These are phyloP conservation scores for Herpetomonas samuelpessoai DNA, from an alignment of 208 protist species.

Conservation along the genomic window DNA sequence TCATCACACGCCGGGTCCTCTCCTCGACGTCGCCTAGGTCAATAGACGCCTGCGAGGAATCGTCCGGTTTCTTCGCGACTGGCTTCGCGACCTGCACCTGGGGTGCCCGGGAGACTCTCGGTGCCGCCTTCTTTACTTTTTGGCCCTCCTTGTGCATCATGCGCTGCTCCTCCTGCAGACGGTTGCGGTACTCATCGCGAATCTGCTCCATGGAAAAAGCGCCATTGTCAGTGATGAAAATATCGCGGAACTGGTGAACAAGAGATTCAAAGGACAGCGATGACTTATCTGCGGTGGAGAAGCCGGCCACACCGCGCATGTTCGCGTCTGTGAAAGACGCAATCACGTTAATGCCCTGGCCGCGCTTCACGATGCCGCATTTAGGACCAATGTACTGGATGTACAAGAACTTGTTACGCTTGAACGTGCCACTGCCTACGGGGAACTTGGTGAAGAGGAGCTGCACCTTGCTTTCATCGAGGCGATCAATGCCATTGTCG, in stretches of 20 bases:
- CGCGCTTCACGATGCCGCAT: conserved; percentile 75
- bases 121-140: conserved; percentile 14
- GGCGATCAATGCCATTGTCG: conserved; percentile 50
- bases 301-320: conserved; percentile 52
- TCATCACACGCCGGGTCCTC: conserved; percentile 37
- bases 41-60: conserved; percentile 6
- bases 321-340: conserved; percentile 42
- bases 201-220: conserved; percentile 76
- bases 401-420: conserved; percentile 85
- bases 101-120: conserved; percentile 3
- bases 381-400: conserved; percentile 72
- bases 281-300: conserved; percentile 63
- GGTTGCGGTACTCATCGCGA: conserved; percentile 60
- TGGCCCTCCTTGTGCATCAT: conserved; percentile 50
- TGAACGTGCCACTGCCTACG: conserved; percentile 81
- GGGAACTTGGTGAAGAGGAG: conserved; percentile 79
- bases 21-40: conserved; percentile 19
- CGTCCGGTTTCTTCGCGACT: conserved; percentile 6
- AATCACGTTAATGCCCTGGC: conserved; percentile 63
- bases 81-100: conserved; percentile 17
- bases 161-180: conserved; percentile 50
- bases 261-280: conserved; percentile 60
- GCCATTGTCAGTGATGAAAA: conserved; percentile 78
- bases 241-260: conserved; percentile 56
- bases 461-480: conserved; percentile 77